Evolutionary conservation across 768 basidiomycete species (phyloP), one percentile per base, ranked within the genome.

Genomic region (Tricholoma hemisulphureum): DNA sequence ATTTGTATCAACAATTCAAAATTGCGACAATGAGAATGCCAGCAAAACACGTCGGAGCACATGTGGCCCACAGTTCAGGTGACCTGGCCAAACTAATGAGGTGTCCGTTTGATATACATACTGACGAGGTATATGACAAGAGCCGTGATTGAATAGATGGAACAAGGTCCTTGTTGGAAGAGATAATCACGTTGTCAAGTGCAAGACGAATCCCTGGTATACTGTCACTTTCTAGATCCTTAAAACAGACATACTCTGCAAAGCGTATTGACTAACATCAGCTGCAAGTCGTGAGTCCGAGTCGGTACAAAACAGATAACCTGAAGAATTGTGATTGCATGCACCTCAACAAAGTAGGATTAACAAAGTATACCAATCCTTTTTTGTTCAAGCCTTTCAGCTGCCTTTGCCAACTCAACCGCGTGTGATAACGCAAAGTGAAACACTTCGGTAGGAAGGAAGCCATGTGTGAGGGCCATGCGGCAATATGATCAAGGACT

Each of bases 181-280:
- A 78, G 46, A 80, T 75, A 56, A 87, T 84, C 43, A 93, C 76
- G 48, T 80, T 81, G 62, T 91, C 87, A 41, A 93, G 75, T 16
- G 91, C 90, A 31, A 93, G 78, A 61, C 83, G 87, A 57, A 92
- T 85, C 13, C 81, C 79, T 18, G 84, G 64, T 41, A 82, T 61
- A 2, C 76, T 72, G 2, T 75, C 59, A 52, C 83, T 83, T 69
- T 91, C 89, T 26, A 95, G 68, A 66, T 95, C 92, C 91, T 52
- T 58, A 59, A 28, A 49, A 9, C 39, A 20, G 29, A 24, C n/a
- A 57, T 63, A 86, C 92, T 80, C 93, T 94, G 61, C 91, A 85
- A 31, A 93, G 68, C 4, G 92, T 93, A 63, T 95, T 95, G 57
- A 94, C 86, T 20, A 93, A 79, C 88, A 95, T 92, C 21, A 95